Percentiles rank a stretch among this genome's conserved stretches.
Conservation (phyloP, 306 rosid genomes). For the Lathyrus sativus region DNA sequence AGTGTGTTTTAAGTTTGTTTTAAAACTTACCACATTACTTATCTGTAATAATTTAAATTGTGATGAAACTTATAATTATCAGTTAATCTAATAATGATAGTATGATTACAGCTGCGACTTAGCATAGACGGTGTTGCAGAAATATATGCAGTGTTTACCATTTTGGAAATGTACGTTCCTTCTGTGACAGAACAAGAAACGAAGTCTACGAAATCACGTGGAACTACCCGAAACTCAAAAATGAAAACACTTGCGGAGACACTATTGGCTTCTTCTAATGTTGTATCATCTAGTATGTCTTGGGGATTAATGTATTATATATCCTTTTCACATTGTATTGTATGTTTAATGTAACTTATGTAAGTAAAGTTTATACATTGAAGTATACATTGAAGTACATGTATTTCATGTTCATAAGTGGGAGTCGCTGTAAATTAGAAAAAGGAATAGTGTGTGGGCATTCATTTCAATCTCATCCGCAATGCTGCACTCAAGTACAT, state of each 20-base stretch:
- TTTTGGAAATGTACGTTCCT: constrained; percentile 23
- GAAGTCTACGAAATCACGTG: constrained; percentile 28
- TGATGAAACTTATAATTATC: neutral
- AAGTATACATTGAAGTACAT: no score
- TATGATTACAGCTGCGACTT: constrained; percentile 11
- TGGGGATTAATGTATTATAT: constrained; percentile 24
- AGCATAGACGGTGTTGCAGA: neutral
- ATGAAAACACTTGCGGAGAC: neutral
- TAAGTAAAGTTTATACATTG: constrained; percentile 30
- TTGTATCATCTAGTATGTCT: constrained; percentile 4
- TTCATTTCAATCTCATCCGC: neutral
- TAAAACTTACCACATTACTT: neutral
- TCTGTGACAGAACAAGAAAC: constrained; percentile 32
- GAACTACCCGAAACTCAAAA: neutral
- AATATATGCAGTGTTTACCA: constrained; percentile 19
- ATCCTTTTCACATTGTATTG: neutral
- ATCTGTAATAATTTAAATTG: neutral
- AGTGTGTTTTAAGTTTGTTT: neutral
- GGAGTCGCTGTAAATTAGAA: constrained; percentile 20
- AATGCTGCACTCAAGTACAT: neutral
- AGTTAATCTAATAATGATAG: constrained; percentile 17
- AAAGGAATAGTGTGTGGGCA: neutral
- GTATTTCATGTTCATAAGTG: constrained; percentile 29
- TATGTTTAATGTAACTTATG: constrained; percentile 12
- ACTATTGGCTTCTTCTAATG: constrained; percentile 24